Base-by-base conservation (phyloP, 164 flowering plant genomes). In the Nymphaea thermarum region DNA sequence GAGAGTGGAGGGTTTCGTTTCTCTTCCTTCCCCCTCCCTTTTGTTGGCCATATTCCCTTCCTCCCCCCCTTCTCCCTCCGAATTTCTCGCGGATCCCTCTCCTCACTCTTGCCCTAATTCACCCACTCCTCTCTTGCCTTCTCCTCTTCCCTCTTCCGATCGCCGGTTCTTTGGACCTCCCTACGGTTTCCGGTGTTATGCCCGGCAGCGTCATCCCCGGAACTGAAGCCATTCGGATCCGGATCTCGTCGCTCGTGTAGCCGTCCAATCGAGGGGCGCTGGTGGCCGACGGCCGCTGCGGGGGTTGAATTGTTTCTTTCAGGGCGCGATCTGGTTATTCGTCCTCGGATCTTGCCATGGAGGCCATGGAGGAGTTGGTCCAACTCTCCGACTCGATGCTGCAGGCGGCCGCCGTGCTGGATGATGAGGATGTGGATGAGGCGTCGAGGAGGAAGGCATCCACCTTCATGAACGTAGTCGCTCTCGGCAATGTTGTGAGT, bases 401-500 rank as follows among this genome's bases (percentile, higher is more conserved):
- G 69, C 98, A 95, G 73, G 99, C 93, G 2, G 66, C 87, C 18
- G 76, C 96, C 18, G 55, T 95, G 72, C 91, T 95, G 10, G 90
- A 96, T 60, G 99, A 95, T 60, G 99, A 95, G 71, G 99, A 92
- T 68, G 77, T 85, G 2, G 98, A 92, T 60, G 98, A 92, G 5
- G 72, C 72, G 1, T 72, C 87, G 10, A 82, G 91, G 2, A 76
- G 70, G 65, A 80, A 96, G 36, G 15, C 81, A 6, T 78, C 96
- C 64, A 86, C 94, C 71, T 95, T 95, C 72, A 88, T 95, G 61
- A 95, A 95, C 70, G 94, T 85, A 44, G 93, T 95, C 8, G 96
- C 88, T n/a, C 89, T 95, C 10, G 99, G 99, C 77, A 92, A 85
- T 80, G 91, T 91, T n/a, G 99, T 95, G 71, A 82, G 98, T 86